These are phyloP conservation scores for Linnemannia elongata DNA, from an alignment of 192 early-diverging fungal species.

Conservation along the genomic window DNA sequence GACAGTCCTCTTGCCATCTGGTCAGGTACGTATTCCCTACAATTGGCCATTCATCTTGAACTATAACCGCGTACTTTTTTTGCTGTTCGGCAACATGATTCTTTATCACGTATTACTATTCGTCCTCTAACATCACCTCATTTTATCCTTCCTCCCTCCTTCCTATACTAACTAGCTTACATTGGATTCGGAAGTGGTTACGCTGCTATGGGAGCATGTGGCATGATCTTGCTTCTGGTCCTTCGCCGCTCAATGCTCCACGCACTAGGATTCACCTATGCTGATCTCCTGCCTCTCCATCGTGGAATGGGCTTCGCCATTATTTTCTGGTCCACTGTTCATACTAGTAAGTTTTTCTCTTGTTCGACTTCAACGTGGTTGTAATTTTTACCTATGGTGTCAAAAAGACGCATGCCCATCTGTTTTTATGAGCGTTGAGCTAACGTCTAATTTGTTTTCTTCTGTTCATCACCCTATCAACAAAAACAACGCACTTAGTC, in stretches of 20 bases:
- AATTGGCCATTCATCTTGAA: neutral
- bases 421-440: conserved; percentile 31
- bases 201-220: conserved; percentile 11
- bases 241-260: conserved; percentile 23
- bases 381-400: neutral
- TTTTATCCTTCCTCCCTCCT: neutral
- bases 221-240: conserved; percentile 17
- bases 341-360: neutral
- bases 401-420: neutral
- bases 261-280: conserved; percentile 26
- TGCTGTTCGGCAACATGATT: neutral
- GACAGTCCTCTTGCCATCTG: conserved; percentile 13
- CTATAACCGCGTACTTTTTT: neutral
- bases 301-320: conserved; percentile 14
- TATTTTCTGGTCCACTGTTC: conserved; percentile 14
- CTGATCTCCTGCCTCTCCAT: conserved; percentile 18
- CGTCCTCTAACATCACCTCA: neutral
- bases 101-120: no score
- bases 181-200: conserved; percentile 19
- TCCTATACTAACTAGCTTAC: neutral
- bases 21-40: neutral
- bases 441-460: conserved; percentile 3
- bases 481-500: neutral
- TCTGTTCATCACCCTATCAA: neutral
- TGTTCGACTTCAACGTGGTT: neutral